Evolutionary conservation across 225 moss, liverwort and hornwort genomes (phyloP), one percentile per base, ranked within the genome.

Genomic region (Lunularia cruciata): DNA sequence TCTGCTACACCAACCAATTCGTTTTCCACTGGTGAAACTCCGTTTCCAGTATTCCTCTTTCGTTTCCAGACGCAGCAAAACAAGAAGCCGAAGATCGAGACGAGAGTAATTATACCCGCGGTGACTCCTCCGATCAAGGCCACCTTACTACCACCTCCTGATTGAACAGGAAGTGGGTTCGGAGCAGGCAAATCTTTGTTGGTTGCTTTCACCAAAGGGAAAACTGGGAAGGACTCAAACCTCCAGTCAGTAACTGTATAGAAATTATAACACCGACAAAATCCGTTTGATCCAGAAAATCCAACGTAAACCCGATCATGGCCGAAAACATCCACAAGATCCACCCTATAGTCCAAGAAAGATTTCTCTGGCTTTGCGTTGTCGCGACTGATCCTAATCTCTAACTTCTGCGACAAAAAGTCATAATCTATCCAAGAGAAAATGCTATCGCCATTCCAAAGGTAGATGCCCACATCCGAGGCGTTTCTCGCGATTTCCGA

Each of bases 401-500:
- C 76, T 48, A 76, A 28, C 10, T 34, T 32, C 63, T 61, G 20
- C 16, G 43, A 46, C 43, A 34, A 51, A 1, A 70, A 69, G 52
- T 69, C 55, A 36, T 70, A 76, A 19, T 76, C 76, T 18, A 76
- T 70, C 76, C 76, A 76, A 39, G 76, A 28, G 30, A 57, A 76
- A 1, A 75, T 27, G 25, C 37, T 15, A 0, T 0, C 8, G 0
- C 3, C 0, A 0, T 9, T 0, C 48, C 67, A 68, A 0, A 75
- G 28, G 0, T 12, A 0, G 26, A 75, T 68, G 22, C 12, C n/a
- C 6, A 37, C 60, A 3, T 53, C 52, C 37, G 37, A 59, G 31
- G 68, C 75, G 22, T 49, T 51, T 19, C 1, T n/a, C 3, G 68
- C 32, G 6, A 9, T 20, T 2, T 8, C 1, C 2, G 68, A 32